Conservation (phyloP, 2,329 filamentous ascomycete genomes). For the Dactylonectria estremocensis region DNA sequence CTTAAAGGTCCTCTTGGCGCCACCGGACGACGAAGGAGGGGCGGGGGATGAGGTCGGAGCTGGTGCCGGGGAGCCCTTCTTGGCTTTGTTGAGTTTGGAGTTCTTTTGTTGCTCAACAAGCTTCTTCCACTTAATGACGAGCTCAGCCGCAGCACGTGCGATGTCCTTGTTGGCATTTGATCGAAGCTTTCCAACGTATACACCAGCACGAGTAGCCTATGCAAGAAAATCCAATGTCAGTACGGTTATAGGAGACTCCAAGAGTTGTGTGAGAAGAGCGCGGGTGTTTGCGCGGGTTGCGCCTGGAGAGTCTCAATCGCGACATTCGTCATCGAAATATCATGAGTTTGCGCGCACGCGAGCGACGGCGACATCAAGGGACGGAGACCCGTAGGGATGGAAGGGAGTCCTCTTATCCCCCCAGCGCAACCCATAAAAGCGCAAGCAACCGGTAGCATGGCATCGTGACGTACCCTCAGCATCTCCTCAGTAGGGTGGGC, state of each 20-base stretch:
- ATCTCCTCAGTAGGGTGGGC: slow-evolving; percentile 90
- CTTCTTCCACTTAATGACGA: slow-evolving; percentile 90
- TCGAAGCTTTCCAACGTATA: slow-evolving; percentile 86
- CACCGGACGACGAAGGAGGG: slow-evolving; percentile 58
- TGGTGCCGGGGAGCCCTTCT: slow-evolving; percentile 58
- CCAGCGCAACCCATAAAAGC: not conserved
- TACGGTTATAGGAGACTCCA: not conserved
- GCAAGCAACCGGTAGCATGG: slow-evolving; percentile 2
- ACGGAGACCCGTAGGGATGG: not conserved
- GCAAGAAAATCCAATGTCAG: slow-evolving; percentile 30
- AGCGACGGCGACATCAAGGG: not conserved
- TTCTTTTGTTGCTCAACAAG: slow-evolving; percentile 78
- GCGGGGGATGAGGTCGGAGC: slow-evolving; percentile 71
- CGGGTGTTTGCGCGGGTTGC: not conserved
- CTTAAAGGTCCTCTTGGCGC: slow-evolving; percentile 65
- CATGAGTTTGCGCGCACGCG: slow-evolving; percentile 11
- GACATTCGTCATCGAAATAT: not conserved
- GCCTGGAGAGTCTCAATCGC: not conserved
- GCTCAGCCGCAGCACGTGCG: slow-evolving; percentile 81
- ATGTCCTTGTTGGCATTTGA: slow-evolving; percentile 87
- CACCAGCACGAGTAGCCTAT: slow-evolving; percentile 88
- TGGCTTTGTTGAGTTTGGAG: slow-evolving; percentile 61
- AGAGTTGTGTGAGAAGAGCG: not conserved
- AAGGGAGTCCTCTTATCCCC: not conserved
- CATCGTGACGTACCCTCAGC: slow-evolving; percentile 74